Base-by-base conservation (phyloP, 2,329 filamentous ascomycete species). In the Colletotrichum siamense region DNA sequence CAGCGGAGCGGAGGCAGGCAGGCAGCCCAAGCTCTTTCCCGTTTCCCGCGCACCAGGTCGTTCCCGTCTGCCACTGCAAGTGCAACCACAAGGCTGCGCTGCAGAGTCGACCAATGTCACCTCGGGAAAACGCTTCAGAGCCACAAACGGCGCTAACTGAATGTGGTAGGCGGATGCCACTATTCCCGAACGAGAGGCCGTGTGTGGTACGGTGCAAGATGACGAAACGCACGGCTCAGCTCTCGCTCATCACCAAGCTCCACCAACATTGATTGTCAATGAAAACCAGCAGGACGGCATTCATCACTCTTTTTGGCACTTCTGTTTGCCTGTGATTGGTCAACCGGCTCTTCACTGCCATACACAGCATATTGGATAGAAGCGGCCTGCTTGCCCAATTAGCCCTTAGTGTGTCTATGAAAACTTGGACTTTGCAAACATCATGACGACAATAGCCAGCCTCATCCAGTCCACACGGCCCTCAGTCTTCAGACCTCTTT, bases 51-150 rank as follows among this genome's bases (percentile, higher is more conserved):
- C 26, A 52, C 44, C 44, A 52, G 44, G 44, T 52, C 44, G 44
- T 6, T 52, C 44, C 44, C 44, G 44, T 52, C 44, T 52, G 44
- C 44, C 44, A 52, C 64, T 44, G 62, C 62, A 64, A 64, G 62
- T 59, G 55, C 55, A 59, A 59, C 39, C 55, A 39, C 69, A 66
- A 71, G 69, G 61, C 69, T 71, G 62, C 26, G 73, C 34, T 67
- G 36, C 18, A 75, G 34, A 68, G 16, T 61, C 39, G 44, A 61
- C 70, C 70, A 76, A 69, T 69, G 28, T 36, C 32, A 28, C 44
- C 55, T 65, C 18, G 57, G 62, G 32, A 69, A 73, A 74, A 76
- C 44, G 64, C 32, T 22, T 30, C 5, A 8, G 24, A 18, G 5
- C 44, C 70, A 65, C 26, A 59, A 55, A 10, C 18, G 34, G n/a